These are phyloP conservation scores for Pseudogymnoascus sp. DNA, from an alignment of 2,329 filamentous ascomycete species.

Conservation along the genomic window DNA sequence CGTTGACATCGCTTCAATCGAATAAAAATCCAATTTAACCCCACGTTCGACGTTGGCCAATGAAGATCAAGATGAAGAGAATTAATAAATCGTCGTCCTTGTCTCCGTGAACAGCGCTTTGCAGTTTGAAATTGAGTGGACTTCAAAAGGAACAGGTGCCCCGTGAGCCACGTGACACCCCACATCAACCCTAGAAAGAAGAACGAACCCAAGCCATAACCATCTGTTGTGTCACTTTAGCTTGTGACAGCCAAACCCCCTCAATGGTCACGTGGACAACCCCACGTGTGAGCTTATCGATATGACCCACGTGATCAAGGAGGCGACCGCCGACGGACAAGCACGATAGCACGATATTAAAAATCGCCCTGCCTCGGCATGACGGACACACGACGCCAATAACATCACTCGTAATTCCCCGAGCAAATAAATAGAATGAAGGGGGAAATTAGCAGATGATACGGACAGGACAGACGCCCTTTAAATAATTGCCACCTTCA, in stretches of 20 bases:
- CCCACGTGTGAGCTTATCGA: background rate
- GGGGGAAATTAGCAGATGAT: background rate
- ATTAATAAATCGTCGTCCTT: background rate
- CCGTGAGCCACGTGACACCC: background rate
- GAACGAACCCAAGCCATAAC: background rate
- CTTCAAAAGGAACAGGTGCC: background rate
- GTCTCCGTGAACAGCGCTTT: background rate
- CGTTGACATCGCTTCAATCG: background rate
- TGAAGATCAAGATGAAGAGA: background rate
- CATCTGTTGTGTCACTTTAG: background rate
- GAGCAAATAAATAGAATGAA: background rate
- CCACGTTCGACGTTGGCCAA: background rate
- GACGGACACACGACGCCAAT: background rate
- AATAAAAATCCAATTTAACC: background rate
- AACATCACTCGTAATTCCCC: background rate
- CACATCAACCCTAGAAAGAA: background rate
- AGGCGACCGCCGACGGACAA: background rate
- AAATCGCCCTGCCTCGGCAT: conserved; percentile 1
- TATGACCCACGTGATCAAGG: background rate
- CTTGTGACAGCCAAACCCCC: background rate
- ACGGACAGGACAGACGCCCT: background rate
- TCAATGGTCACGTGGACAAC: background rate
- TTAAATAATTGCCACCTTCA: background rate
- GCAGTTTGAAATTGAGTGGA: background rate
- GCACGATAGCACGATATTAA: conserved; percentile 1